Conservation (phyloP, 352 stramenopile genomes). For the Pythium sukuiense region DNA sequence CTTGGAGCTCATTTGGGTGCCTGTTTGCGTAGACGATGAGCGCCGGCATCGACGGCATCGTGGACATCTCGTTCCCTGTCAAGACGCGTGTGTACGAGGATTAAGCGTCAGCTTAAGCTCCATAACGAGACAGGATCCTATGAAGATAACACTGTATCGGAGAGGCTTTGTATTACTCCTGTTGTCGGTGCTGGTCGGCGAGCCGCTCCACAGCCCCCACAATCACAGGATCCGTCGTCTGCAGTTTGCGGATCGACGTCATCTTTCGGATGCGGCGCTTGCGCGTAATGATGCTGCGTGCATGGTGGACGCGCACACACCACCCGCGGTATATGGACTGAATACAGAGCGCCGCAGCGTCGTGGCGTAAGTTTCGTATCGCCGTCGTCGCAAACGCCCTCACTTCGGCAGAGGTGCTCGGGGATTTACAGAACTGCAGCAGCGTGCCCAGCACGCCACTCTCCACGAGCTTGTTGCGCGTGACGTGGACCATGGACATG, state of each 20-base stretch:
- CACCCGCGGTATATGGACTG: conserved; percentile 70
- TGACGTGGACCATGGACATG: conserved; percentile 63
- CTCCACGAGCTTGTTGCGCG: conserved; percentile 55
- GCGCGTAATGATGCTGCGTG: conserved; percentile 29
- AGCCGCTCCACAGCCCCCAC: conserved; percentile 34
- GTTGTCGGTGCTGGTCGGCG: conserved; percentile 1
- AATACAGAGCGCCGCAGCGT: conserved; percentile 70
- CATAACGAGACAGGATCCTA: not conserved
- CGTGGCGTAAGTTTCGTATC: conserved; percentile 66
- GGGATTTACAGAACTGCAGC: conserved; percentile 52
- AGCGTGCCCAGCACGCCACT: conserved; percentile 58
- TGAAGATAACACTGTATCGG: too few relatives aligned
- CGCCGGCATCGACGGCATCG: conserved; percentile 66
- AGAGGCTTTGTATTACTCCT: not conserved
- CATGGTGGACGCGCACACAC: conserved; percentile 45
- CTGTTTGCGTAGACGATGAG: conserved; percentile 48
- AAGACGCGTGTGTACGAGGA: conserved; percentile 59
- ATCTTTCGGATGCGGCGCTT: conserved; percentile 32
- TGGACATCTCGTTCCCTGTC: conserved; percentile 70
- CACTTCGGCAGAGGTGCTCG: conserved; percentile 40
- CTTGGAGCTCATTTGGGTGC: not conserved
- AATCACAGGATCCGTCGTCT: conserved; percentile 24
- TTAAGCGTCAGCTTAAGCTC: conserved; percentile 8
- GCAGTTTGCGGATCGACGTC: conserved; percentile 34
- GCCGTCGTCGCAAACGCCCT: conserved; percentile 41